These are phyloP conservation scores for Penicillium bovifimosum DNA, from an alignment of 495 filamentous ascomycete genomes.

Conservation along the genomic window DNA sequence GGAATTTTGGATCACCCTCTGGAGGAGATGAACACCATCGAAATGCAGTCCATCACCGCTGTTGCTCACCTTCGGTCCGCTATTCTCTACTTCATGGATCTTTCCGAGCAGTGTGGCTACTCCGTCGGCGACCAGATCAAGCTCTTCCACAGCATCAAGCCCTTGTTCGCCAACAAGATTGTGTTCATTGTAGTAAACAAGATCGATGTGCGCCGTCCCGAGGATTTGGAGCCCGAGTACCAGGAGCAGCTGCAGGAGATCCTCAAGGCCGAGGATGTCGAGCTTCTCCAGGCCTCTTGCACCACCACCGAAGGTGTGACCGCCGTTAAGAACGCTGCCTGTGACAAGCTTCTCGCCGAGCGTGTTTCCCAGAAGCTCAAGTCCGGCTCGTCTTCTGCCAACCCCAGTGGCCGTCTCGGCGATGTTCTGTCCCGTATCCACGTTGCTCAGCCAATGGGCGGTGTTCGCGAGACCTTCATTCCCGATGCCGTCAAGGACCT, in stretches of 20 bases:
- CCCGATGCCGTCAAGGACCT: conserved; percentile 74
- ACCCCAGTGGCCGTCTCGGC: conserved; percentile 69
- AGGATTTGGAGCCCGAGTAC: conserved; percentile 79
- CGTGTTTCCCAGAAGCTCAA: conserved; percentile 94
- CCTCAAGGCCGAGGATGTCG: conserved; percentile 78
- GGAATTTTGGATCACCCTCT: conserved; percentile 96
- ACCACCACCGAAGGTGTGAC: conserved; percentile 93
- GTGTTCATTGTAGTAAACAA: conserved; percentile 98
- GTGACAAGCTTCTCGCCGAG: conserved; percentile 86
- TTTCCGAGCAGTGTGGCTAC: conserved; percentile 97
- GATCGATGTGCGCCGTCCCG: conserved; percentile 83
- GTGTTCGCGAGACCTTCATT: conserved; percentile 77
- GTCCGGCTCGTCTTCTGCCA: conserved; percentile 68
- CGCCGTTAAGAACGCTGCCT: conserved; percentile 88
- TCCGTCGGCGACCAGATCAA: conserved; percentile 85
- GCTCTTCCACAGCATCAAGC: conserved; percentile 92
- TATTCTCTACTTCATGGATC: conserved; percentile 96
- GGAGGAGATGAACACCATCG: conserved; percentile 99
- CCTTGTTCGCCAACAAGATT: conserved; percentile 93
- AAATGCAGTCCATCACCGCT: conserved; percentile 97
- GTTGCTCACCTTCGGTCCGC: conserved; percentile 93
- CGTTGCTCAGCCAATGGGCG: conserved; percentile 85
- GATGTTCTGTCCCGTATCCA: conserved; percentile 92
- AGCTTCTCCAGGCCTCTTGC: conserved; percentile 87
- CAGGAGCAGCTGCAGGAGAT: conserved; percentile 73